Base-by-base conservation (phyloP, 2,329 filamentous ascomycete species). In the Elsinoe australis region DNA sequence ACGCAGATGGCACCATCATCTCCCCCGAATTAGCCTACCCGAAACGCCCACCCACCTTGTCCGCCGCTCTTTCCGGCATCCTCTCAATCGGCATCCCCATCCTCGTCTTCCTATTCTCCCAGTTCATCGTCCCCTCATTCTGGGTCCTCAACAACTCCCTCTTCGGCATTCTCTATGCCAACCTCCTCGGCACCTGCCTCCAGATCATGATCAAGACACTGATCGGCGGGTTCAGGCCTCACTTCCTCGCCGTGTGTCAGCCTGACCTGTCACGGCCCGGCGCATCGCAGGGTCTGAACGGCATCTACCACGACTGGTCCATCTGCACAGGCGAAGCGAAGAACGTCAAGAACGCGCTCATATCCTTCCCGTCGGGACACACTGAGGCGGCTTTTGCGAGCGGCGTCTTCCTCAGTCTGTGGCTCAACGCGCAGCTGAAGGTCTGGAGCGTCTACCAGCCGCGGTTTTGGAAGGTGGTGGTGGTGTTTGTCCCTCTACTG, bases 381-480 rank as follows among this genome's bases (percentile, higher is more conserved):
- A 80, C 80, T 4, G 85, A 83, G 0, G 83, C 83, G 1, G 82
- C 82, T 0, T 87, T 86, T 51, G 81, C 80, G 0, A 82, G 82
- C 4, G 83, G 85, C 56, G 72, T 85, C 17, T 87, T 77, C 59
- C 67, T 87, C 2, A 82, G 74, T 55, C 69, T 87, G 1, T 88
- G 87, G 67, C 75, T 88, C 35, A 87, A 87, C 62, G 83, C 81
- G 39, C 87, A 87, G 68, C 72, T 88, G 55, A 87, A 87, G 71
- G 75, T 86, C 49, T 86, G 80, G 56, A 69, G 76, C 53, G 82
- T 85, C 68, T 82, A 83, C 61, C 83, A 86, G 59, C 78, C 83
- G 0, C 71, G 79, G 9, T 79, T 85, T 73, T 87, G 83, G 83
- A 87, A 87, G 66, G 65, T 86, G 9, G 69, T 83, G 24, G 74